Evolutionary conservation across 1,139 yeast species (phyloP), one percentile per base, ranked within the genome.

Genomic region (Blastobotrys arbuscula): DNA sequence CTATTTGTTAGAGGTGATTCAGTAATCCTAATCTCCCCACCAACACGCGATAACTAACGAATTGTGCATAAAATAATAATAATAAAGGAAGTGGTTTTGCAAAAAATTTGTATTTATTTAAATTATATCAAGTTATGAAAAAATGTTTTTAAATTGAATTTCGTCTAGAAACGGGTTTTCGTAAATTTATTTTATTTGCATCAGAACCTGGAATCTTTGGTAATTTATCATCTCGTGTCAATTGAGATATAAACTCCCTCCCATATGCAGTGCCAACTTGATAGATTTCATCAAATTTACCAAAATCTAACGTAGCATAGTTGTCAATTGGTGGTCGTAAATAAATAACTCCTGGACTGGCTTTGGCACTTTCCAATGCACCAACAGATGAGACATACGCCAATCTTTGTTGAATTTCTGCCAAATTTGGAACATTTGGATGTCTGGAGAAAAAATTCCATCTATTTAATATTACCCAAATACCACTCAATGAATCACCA

Each of bases 371-470:
- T 61, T 92, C 96, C 45, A 92, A 70, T 0, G 97, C 97, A 65
- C 86, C 86, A 1, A 92, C 98, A 53, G 96, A 86, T 0, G 97
- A 87, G 24, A 92, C 98, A 66, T 92, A 92, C 1, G 97, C 96
- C 53, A 92, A 72, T 50, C 98, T 75, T 70, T 88, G 78, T 70
- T 92, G 98, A 54, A 92, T 88, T 63, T 92, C 98, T 59, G 96
- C 89, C 84, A 92, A 81, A 51, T 85, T 86, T 2, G 98, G 98
- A 7, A 89, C 87, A 63, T 85, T 84, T 4, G 97, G 95, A 60
- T 84, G 85, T 31, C 72, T 74, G 0, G 96, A 86, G 60, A 90
- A 90, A 9, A 96, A 95, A 62, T 92, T 92, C 83, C 94, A 81
- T 50, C 95, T 74, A 66, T 92, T 92, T 52, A 88, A 69, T 12